Evolutionary conservation across 257 asterid species (phyloP).

Genomic region (Agastache rugosa): DNA sequence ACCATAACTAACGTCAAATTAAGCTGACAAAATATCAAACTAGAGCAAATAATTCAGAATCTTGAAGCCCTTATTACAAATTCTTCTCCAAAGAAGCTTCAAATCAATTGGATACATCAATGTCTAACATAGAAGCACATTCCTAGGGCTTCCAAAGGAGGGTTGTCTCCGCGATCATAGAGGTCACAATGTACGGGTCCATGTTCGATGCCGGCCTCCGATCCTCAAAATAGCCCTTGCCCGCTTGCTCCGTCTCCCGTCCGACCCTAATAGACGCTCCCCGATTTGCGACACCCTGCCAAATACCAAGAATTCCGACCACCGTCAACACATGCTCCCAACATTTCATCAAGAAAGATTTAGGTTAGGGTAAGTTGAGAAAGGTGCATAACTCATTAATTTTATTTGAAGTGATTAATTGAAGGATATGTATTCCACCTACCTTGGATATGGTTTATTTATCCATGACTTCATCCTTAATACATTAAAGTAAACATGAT

Average conservation of each 20-base stretch:
- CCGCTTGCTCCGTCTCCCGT: conserved; percentile 75
- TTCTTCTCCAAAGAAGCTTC: background rate
- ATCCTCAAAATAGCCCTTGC: conserved; percentile 81
- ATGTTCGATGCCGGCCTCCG: conserved; percentile 82
- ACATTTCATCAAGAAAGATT: background rate
- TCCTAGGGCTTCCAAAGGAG: conserved; percentile 56
- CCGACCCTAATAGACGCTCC: conserved; percentile 88
- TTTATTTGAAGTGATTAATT: no score
- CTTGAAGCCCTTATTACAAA: conserved; percentile 11
- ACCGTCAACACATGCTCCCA: background rate
- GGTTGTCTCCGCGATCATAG: conserved; percentile 81
- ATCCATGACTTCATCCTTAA: no score
- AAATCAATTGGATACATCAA: conserved; percentile 9
- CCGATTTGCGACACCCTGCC: conserved; percentile 81
- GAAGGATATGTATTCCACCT: no score
- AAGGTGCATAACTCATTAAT: no score
- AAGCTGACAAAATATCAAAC: background rate
- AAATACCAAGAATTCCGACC: background rate
- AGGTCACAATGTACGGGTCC: conserved; percentile 78
- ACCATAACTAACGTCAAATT: conserved; percentile 4
- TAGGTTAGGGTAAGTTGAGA: no score
- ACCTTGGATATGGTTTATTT: no score
- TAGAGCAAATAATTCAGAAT: background rate
- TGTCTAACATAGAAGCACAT: background rate
- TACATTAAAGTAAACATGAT: no score